Conservation (phyloP, 805 yeast genomes). For the Cyberlindnera mycetangii region DNA sequence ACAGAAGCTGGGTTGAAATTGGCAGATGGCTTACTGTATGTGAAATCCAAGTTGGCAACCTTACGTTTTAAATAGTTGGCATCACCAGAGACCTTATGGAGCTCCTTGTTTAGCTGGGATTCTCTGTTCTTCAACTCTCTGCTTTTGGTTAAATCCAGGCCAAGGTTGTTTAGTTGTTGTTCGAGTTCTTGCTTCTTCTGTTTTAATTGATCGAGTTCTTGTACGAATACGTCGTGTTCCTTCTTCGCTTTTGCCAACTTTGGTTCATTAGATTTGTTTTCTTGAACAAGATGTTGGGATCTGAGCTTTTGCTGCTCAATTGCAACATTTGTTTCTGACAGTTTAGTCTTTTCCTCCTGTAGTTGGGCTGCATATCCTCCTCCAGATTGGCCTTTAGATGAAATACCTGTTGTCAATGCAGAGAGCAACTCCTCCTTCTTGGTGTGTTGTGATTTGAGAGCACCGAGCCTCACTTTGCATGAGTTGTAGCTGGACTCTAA, state of each 20-base stretch:
- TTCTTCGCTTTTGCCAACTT: slow-evolving; percentile 51
- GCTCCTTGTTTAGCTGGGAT: slow-evolving; percentile 39
- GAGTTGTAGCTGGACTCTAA: slow-evolving; percentile 45
- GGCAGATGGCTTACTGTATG: slow-evolving; percentile 61
- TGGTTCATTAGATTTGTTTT: slow-evolving; percentile 42
- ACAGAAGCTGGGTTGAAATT: slow-evolving; percentile 61
- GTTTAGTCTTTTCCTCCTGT: slow-evolving; percentile 53
- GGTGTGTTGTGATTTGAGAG: slow-evolving; percentile 44
- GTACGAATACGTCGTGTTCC: slow-evolving; percentile 41
- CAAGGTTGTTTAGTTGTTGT: slow-evolving; percentile 45
- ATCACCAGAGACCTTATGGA: slow-evolving; percentile 43
- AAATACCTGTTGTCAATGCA: slow-evolving; percentile 84
- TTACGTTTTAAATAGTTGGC: slow-evolving; percentile 56
- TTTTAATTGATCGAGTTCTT: slow-evolving; percentile 43
- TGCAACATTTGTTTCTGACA: slow-evolving; percentile 50
- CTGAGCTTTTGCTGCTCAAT: slow-evolving; percentile 60
- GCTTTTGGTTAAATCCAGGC: slow-evolving; percentile 50
- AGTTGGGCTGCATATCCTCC: slow-evolving; percentile 78
- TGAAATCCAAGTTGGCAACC: slow-evolving; percentile 73
- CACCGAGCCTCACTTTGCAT: slow-evolving; percentile 42
- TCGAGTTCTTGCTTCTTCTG: slow-evolving; percentile 38
- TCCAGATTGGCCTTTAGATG: slow-evolving; percentile 70
- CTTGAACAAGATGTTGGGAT: slow-evolving; percentile 53
- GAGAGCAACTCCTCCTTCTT: slow-evolving; percentile 77
- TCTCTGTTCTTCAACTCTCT: slow-evolving; percentile 47